Base-by-base conservation (phyloP, 768 basidiomycete genomes). In the Grammothele lineata region DNA sequence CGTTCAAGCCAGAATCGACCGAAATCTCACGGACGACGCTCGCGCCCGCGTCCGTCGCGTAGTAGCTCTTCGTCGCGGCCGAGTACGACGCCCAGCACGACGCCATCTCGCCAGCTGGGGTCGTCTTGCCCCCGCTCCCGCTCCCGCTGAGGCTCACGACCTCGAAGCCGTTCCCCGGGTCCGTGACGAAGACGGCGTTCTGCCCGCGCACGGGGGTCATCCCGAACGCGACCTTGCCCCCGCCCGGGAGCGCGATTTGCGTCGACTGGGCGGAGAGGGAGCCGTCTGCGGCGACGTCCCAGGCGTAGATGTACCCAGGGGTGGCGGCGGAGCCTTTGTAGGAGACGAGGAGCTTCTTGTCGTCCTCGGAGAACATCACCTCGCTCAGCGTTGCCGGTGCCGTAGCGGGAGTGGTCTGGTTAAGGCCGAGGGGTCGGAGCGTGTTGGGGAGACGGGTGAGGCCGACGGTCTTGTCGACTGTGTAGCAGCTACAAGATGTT, bases 221-320 rank as follows among this genome's bases (percentile, higher is more conserved):
- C 22, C 70, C 69, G 67, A 78, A 78, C 15, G 63, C 53, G 15
- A 36, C 35, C 9, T 8, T 17, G 35, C 15, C 35, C 8, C 27
- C 27, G 35, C n/a, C n/a, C 27, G 27, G 27, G 27, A 30, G 27
- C 27, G 27, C 8, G 27, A 30, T 30, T 14, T 7, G 7, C 27
- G 8, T 30, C 8, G 7, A 30, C 41, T 72, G 62, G 24, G 57
- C 30, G 2, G 76, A 74, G 27, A 78, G 68, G 14, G 71, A 67
- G 24, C 72, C 73, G 47, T 73, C 68, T 6, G 47, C 24, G 14
- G 62, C 64, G 38, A 78, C 62, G 49, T 75, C 70, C 73, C 74
- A 80, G 12, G 68, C 63, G 6, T 74, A 73, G 45, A 80, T 60
- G 63, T 74, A 76, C n/a, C 76, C 76, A 9, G 73, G 72, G 27